These are phyloP conservation scores for Phytophthora sp. DNA, from an alignment of 352 stramenopile species.

Conservation along the genomic window DNA sequence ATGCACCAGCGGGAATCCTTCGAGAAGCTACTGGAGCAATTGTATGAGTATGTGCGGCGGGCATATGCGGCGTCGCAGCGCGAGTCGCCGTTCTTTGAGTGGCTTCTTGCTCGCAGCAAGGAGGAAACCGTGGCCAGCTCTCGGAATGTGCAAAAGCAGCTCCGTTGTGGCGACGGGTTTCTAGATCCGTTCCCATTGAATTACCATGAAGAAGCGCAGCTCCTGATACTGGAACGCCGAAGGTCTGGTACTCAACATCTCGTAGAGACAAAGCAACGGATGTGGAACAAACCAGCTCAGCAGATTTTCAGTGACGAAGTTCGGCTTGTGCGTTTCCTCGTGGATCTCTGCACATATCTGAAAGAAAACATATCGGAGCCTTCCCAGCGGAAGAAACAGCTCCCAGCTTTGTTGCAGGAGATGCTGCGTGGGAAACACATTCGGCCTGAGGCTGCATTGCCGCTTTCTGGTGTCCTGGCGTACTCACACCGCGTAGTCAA, in stretches of 20 bases:
- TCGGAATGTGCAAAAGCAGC: conserved; percentile 41
- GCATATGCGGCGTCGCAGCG: conserved; percentile 41
- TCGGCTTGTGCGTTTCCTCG: conserved; percentile 62
- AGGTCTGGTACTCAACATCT: conserved; percentile 42
- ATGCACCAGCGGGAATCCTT: conserved; percentile 53
- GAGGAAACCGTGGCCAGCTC: conserved; percentile 51
- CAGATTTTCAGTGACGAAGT: conserved; percentile 69
- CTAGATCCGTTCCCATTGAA: conserved; percentile 57
- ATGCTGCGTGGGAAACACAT: conserved; percentile 57
- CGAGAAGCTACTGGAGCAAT: conserved; percentile 38
- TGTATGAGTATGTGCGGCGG: conserved; percentile 51
- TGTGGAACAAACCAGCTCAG: conserved; percentile 48
- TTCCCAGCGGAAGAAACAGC: conserved; percentile 50
- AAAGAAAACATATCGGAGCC: conserved; percentile 62
- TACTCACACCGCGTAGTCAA: conserved; percentile 53
- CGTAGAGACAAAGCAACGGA: conserved; percentile 48
- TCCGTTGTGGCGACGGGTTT: conserved; percentile 42
- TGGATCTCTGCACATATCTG: conserved; percentile 68
- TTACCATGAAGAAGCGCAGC: conserved; percentile 50
- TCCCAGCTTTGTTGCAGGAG: conserved; percentile 48
- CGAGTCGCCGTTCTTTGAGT: conserved; percentile 62
- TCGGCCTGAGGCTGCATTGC: conserved; percentile 58
- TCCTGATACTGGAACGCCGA: conserved; percentile 46
- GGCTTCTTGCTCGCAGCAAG: conserved; percentile 58
- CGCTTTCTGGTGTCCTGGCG: conserved; percentile 36